Percentiles rank a stretch among this genome's conserved stretches.
Evolutionary conservation across 345 rosid genomes (phyloP).

Genomic region (Hirschfeldia incana): DNA sequence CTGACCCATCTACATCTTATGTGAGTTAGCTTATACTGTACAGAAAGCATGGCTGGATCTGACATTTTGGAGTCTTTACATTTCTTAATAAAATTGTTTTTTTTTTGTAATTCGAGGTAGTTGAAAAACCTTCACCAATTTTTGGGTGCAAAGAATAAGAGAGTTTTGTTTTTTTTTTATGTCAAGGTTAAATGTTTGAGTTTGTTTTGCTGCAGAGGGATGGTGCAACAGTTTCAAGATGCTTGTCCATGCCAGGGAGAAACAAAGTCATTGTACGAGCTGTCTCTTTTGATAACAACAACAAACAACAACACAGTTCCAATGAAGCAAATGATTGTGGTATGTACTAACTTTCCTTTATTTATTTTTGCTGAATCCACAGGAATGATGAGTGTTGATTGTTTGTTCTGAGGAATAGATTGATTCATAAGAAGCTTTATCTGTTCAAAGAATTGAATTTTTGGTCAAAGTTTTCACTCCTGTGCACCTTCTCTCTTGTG

Average conservation of each 20-base stretch:
- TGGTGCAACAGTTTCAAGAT: conserved; percentile 65
- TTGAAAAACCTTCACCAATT: no score
- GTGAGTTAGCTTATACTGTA: conserved; percentile 40
- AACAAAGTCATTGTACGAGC: conserved; percentile 80
- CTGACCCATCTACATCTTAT: conserved; percentile 44
- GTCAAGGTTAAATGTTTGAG: neutral
- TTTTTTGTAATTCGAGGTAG: neutral
- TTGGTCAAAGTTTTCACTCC: conserved; percentile 4
- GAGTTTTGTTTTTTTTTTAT: neutral
- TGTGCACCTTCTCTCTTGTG: conserved; percentile 16
- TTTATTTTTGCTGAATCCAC: neutral
- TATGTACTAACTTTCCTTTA: conserved; percentile 7
- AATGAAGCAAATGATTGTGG: conserved; percentile 46
- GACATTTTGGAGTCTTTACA: no score
- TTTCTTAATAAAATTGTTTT: no score
- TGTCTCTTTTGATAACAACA: conserved; percentile 55
- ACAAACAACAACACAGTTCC: conserved; percentile 40
- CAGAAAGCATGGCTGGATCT: no score
- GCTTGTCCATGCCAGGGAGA: conserved; percentile 70
- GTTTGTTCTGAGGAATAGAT: neutral
- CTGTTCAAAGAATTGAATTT: neutral
- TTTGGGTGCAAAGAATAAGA: neutral
- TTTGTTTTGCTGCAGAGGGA: conserved; percentile 58
- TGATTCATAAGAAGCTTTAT: conserved; percentile 13
- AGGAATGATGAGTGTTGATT: neutral